Conservation (phyloP, 768 basidiomycete genomes). For the Hygrocybe punicea region DNA sequence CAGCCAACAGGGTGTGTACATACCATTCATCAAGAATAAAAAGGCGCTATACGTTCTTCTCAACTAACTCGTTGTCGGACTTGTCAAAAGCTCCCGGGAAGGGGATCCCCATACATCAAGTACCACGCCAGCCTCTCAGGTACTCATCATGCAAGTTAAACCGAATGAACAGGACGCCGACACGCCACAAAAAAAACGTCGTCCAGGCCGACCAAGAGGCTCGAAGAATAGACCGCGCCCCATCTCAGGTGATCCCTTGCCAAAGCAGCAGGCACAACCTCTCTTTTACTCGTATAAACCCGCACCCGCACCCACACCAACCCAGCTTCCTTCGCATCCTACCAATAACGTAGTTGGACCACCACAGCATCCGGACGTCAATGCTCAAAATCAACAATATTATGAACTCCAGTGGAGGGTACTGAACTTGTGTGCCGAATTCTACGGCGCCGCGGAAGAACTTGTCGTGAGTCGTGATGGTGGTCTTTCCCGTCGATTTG, state of each 20-base stretch:
- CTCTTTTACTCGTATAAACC: slow-evolving; percentile 7
- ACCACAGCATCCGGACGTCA: slow-evolving; percentile 48
- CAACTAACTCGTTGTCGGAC: slow-evolving; percentile 8
- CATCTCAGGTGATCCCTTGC: background rate
- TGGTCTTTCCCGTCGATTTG: background rate
- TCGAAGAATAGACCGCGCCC: slow-evolving; percentile 63
- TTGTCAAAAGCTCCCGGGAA: slow-evolving; percentile 11
- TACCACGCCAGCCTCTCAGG: slow-evolving; percentile 21
- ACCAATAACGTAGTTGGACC: slow-evolving; percentile 25
- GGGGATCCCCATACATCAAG: background rate
- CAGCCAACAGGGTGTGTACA: slow-evolving; percentile 30
- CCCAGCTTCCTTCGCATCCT: slow-evolving; percentile 10
- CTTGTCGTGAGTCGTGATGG: slow-evolving; percentile 58
- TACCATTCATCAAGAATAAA: background rate
- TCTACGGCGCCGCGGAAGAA: slow-evolving; percentile 83
- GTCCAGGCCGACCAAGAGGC: slow-evolving; percentile 74
- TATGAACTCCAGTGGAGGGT: slow-evolving; percentile 87
- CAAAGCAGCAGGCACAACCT: slow-evolving; percentile 1
- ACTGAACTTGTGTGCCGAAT: slow-evolving; percentile 77
- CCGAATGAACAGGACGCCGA: slow-evolving; percentile 30
- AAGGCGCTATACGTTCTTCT: background rate
- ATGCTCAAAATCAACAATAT: slow-evolving; percentile 69
- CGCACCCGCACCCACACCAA: background rate
- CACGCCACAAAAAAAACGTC: slow-evolving; percentile 56
- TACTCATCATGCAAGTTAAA: slow-evolving; percentile 24